These are phyloP conservation scores for Phaffomyces thermotolerans DNA, from an alignment of 805 yeast genomes.

Conservation along the genomic window DNA sequence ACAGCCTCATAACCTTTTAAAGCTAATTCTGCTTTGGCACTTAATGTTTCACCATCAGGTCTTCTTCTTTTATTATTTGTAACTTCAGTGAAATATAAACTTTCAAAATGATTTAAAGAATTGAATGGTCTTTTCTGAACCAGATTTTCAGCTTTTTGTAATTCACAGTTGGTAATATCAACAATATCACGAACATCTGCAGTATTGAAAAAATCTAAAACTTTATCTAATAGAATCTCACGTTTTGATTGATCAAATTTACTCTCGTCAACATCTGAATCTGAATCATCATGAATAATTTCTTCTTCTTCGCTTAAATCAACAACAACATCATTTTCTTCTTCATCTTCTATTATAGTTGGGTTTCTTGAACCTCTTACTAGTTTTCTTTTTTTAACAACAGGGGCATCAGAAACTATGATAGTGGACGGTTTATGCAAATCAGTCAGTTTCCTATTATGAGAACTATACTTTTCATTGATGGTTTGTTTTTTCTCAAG, in stretches of 20 bases:
- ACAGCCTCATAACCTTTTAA: conserved; percentile 90
- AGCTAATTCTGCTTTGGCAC: conserved; percentile 62
- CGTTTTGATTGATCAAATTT: conserved; percentile 17
- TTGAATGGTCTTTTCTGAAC: conserved; percentile 65
- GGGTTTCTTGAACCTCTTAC: conserved; percentile 31
- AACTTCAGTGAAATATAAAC: conserved; percentile 39
- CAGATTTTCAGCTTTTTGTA: conserved; percentile 56
- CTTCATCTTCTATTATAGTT: conserved; percentile 7
- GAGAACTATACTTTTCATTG: conserved; percentile 26
- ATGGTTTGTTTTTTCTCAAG: conserved; percentile 31
- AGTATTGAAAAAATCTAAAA: conserved; percentile 70
- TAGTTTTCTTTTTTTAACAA: conserved; percentile 29
- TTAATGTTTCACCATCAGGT: conserved; percentile 64
- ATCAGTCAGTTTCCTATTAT: conserved; percentile 9
- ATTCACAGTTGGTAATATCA: conserved; percentile 69
- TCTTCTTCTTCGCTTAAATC: conserved; percentile 34
- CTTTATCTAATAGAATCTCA: conserved; percentile 48
- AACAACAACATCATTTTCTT: conserved; percentile 2
- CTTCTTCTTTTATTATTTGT: conserved; percentile 33
- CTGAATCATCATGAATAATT: conserved; percentile 33
- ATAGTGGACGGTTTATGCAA: not conserved
- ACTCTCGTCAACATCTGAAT: conserved; percentile 38
- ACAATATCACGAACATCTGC: conserved; percentile 70
- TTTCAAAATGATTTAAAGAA: conserved; percentile 51
- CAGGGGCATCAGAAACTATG: conserved; percentile 2